Conservation (phyloP, 768 basidiomycete species). For the Pleurotus ostreatus region DNA sequence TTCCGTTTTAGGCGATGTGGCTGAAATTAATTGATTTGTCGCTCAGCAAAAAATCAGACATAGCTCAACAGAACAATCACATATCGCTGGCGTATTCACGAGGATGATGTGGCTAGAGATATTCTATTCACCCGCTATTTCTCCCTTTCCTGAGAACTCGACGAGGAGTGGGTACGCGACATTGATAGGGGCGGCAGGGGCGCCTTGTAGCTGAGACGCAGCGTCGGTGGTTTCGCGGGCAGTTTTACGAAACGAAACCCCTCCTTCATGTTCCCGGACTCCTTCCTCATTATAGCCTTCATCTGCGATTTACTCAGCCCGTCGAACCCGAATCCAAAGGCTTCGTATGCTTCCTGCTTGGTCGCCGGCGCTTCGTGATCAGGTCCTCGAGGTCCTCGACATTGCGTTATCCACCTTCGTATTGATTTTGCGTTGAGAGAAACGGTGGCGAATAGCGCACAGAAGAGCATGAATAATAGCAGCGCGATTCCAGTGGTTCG, state of each 20-base stretch:
- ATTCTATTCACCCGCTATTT: neutral
- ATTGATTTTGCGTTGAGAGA: slow-evolving; percentile 12
- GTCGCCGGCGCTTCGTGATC: neutral
- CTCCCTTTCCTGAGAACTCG: slow-evolving; percentile 3
- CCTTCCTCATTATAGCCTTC: slow-evolving; percentile 11
- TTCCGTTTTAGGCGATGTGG: neutral
- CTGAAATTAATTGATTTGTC: neutral
- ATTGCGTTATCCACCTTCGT: neutral
- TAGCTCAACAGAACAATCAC: neutral
- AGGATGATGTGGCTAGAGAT: neutral
- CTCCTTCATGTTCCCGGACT: slow-evolving; percentile 12
- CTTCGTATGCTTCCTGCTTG: slow-evolving; percentile 10
- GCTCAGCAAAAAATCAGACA: neutral
- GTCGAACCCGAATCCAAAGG: slow-evolving; percentile 19
- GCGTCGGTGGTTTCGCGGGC: slow-evolving; percentile 16
- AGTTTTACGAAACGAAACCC: slow-evolving; percentile 11
- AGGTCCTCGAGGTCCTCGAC: slow-evolving; percentile 8
- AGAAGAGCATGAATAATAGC: slow-evolving; percentile 15
- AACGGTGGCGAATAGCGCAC: slow-evolving; percentile 13
- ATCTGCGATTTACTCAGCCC: slow-evolving; percentile 17
- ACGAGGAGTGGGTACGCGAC: neutral
- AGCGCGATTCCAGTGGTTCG: slow-evolving; percentile 15
- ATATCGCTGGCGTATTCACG: neutral
- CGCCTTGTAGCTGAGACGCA: slow-evolving; percentile 6
- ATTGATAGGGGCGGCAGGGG: slow-evolving; percentile 7